Conservation (phyloP, 441 rosid species). For the Mallotus japonicus region DNA sequence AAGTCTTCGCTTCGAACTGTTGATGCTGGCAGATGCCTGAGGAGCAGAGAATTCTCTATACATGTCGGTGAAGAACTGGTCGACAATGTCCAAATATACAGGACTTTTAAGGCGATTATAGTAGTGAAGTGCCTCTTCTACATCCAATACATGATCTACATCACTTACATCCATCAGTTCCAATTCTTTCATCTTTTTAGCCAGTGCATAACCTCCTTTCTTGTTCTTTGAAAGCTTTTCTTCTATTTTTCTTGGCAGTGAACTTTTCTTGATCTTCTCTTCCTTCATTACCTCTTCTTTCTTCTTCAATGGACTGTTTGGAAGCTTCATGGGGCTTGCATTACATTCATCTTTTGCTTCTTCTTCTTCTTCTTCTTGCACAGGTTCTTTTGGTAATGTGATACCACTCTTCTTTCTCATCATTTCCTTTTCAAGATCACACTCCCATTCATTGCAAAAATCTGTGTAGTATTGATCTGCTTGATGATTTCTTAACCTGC, state of each 20-base stretch:
- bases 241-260: conserved; percentile 19
- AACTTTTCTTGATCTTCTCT: conserved; percentile 36
- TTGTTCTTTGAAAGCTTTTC: conserved; percentile 26
- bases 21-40: conserved; percentile 37
- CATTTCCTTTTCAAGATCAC: conserved; percentile 33
- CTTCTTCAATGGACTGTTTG: conserved; percentile 23
- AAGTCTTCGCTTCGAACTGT: conserved; percentile 38
- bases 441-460: conserved; percentile 47
- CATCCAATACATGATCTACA: conserved; percentile 75
- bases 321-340: conserved; percentile 21
- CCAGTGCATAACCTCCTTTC: conserved; percentile 39
- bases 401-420: conserved; percentile 26
- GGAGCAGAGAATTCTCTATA: conserved; percentile 61
- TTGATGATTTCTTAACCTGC: conserved; percentile 32
- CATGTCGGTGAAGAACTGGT: conserved; percentile 70
- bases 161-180: conserved; percentile 69
- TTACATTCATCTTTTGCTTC: conserved; percentile 29
- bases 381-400: conserved; percentile 19
- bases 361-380: conserved; percentile 28
- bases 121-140: conserved; percentile 91
- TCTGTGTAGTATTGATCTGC: conserved; percentile 37
- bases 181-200: conserved; percentile 68
- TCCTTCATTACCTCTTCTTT: conserved; percentile 31
- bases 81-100: conserved; percentile 70
- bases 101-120: conserved; percentile 84